Conservation (phyloP, 257 asterid genomes). For the Scutellaria baicalensis region DNA sequence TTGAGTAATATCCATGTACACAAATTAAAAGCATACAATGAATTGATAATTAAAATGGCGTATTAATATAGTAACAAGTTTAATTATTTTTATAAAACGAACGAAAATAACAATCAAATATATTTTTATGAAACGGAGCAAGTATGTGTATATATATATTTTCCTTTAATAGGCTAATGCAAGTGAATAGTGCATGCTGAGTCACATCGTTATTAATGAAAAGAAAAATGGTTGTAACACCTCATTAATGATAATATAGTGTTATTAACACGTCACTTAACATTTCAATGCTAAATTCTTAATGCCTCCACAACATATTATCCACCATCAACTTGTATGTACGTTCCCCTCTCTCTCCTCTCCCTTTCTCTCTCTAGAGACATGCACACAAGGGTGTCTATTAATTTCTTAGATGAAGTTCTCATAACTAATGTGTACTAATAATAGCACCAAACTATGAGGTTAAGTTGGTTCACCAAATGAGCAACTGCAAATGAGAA, state of each 20-base stretch:
- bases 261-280: background rate
- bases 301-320: background rate
- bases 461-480: conserved; percentile 46
- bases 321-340: background rate
- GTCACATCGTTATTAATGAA: too few relatives aligned
- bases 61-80: too few relatives aligned
- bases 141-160: too few relatives aligned
- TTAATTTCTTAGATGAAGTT: background rate
- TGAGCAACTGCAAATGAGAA: conserved; percentile 23
- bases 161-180: too few relatives aligned
- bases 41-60: too few relatives aligned
- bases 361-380: background rate
- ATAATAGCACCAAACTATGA: conserved; percentile 31
- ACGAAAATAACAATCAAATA: too few relatives aligned
- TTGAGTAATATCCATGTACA: too few relatives aligned
- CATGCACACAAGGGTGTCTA: too few relatives aligned
- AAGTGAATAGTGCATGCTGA: too few relatives aligned
- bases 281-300: background rate
- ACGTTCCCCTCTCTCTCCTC: background rate
- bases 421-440: conserved; percentile 20
- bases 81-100: too few relatives aligned
- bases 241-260: background rate
- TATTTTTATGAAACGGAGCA: too few relatives aligned
- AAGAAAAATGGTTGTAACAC: background rate
- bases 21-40: too few relatives aligned